Base-by-base conservation (phyloP, 2,329 filamentous ascomycete species). In the Aspergillus intermedius region DNA sequence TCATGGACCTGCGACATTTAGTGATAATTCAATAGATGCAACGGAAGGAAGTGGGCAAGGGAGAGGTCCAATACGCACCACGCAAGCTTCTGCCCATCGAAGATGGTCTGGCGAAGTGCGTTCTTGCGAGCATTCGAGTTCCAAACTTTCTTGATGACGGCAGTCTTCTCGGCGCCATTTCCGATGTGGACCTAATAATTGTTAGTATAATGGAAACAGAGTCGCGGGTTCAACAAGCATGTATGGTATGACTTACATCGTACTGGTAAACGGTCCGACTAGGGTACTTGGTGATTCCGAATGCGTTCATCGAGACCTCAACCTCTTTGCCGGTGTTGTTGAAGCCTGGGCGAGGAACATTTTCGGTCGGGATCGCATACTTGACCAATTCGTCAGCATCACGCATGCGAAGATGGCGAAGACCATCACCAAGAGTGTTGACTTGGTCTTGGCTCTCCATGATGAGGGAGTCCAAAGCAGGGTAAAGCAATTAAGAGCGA, bases 61-160 rank as follows among this genome's bases (percentile, higher is more conserved):
- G 15, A 13, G 42, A 37, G 63, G 44, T 62, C 52, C 30, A 42
- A 44, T 21, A 50, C 73, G 60, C 73, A 87, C 91, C 93, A 98
- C 13, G 89, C 91, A 42, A 98, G 77, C 66, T 86, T 88, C 60
- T 85, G 84, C 23, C 88, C 88, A 70, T 97, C 90, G 59, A 82
- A 90, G 48, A 96, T 79, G 79, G 85, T 89, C 39, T 74, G 73
- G 2, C 72, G 67, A 2, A 74, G 71, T 1, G 91, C 70, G 2
- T 70, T 68, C 63, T 86, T 79, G 5, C 90, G 76, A 0, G 71
- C 67, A 1, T 77, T 72, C 1, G 84, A 86, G 1, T 80, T 71
- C 88, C 89, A 96, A 23, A 90, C 79, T 63, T 88, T 90, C 64
- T 82, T 83, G 59, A 89, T 77, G 4, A 93, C 73, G 3, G 79